Conservation (phyloP, 768 basidiomycete genomes). For the Sporobolomyces roseus region DNA sequence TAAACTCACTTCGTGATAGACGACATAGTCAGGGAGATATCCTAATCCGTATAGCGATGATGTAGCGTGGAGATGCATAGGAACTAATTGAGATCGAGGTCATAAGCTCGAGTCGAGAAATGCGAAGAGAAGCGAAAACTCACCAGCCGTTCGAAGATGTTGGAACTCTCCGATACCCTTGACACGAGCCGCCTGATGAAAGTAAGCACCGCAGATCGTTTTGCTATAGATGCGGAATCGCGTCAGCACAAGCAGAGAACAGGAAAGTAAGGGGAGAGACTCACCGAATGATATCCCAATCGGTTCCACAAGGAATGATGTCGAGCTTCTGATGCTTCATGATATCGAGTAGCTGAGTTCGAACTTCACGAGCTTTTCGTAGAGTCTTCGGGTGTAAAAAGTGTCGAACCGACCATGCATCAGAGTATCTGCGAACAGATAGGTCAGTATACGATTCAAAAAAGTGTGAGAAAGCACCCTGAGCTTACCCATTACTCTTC, state of each 20-base stretch:
- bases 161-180: slow-evolving; percentile 99
- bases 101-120: background rate
- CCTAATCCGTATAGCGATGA: slow-evolving; percentile 94
- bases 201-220: slow-evolving; percentile 95
- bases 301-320: slow-evolving; percentile 81
- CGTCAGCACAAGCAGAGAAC: background rate
- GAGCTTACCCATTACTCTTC: slow-evolving; percentile 83
- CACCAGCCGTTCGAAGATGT: slow-evolving; percentile 77
- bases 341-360: slow-evolving; percentile 93
- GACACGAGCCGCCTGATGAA: slow-evolving; percentile 95
- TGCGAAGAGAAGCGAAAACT: slow-evolving; percentile 16
- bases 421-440: slow-evolving; percentile 63
- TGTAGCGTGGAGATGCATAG: slow-evolving; percentile 93
- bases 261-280: no score
- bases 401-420: slow-evolving; percentile 91
- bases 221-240: slow-evolving; percentile 57
- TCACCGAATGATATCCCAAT: slow-evolving; percentile 82
- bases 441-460: background rate
- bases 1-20: slow-evolving; percentile 68
- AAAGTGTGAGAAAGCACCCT: background rate
- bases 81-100: slow-evolving; percentile 52
- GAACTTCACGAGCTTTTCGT: slow-evolving; percentile 90
- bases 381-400: slow-evolving; percentile 95
- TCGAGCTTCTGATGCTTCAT: slow-evolving; percentile 99
- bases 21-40: slow-evolving; percentile 78